Evolutionary conservation across 1,284 basidiomycete species (phyloP).

Genomic region (Marasmius sp.): DNA sequence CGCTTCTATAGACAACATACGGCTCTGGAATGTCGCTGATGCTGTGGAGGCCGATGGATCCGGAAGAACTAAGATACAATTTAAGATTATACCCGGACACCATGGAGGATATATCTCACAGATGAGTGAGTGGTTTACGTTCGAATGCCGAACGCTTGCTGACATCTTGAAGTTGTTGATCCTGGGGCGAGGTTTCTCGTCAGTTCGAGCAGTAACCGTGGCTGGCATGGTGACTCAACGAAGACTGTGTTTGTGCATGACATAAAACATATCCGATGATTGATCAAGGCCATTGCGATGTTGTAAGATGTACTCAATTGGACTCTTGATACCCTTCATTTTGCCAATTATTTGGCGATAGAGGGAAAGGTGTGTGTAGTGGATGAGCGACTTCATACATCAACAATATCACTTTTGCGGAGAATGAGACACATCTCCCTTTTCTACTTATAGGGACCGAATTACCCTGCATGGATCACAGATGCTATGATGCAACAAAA

Average conservation of each 20-base stretch:
- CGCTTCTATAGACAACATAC: constrained; percentile 90
- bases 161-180: constrained; percentile 72
- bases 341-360: neutral
- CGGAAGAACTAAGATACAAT: constrained; percentile 67
- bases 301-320: neutral
- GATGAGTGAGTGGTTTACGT: constrained; percentile 61
- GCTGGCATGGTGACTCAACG: constrained; percentile 92
- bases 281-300: neutral
- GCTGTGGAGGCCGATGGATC: constrained; percentile 64
- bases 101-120: constrained; percentile 92
- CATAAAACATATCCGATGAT: constrained; percentile 54
- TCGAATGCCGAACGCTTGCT: constrained; percentile 11
- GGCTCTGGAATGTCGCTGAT: constrained; percentile 91
- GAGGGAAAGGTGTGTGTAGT: neutral
- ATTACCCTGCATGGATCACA: neutral
- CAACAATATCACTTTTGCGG: no score
- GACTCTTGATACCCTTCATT: neutral
- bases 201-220: constrained; percentile 91
- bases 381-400: neutral
- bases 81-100: constrained; percentile 96
- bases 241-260: constrained; percentile 89
- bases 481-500: neutral
- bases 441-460: neutral
- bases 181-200: constrained; percentile 83
- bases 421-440: neutral